phyloP scores from a whole-genome alignment of 179 eudicot genomes.

The Nepenthes alata region DNA sequence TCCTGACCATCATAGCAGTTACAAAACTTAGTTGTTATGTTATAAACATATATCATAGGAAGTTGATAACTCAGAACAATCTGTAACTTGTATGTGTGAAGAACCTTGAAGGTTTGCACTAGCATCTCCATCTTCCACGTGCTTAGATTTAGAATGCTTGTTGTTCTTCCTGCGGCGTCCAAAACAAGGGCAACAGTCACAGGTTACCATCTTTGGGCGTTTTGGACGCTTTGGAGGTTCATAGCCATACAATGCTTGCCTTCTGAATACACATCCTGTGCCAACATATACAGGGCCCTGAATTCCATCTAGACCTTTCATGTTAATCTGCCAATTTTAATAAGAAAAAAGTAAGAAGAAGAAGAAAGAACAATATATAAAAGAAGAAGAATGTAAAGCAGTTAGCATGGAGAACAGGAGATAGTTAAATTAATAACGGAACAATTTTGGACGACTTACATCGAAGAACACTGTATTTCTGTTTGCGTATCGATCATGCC shows the following conservation, averaged over 20 bases:
- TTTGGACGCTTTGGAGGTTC: conserved; percentile 87
- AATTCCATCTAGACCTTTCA: conserved; percentile 95
- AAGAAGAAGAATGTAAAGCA: neutral
- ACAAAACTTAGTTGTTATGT: neutral
- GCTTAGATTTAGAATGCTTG: conserved; percentile 45
- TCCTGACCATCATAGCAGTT: conserved; percentile 24
- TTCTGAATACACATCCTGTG: conserved; percentile 88
- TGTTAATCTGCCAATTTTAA: conserved; percentile 50
- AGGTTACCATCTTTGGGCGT: conserved; percentile 94
- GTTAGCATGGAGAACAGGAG: conserved; percentile 5
- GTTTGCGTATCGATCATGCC: conserved; percentile 78
- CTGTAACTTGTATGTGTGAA: neutral
- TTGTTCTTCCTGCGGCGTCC: conserved; percentile 74
- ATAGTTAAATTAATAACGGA: neutral
- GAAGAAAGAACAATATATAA: neutral
- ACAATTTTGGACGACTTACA: conserved; percentile 37
- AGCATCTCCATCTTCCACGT: conserved; percentile 40
- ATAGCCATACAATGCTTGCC: conserved; percentile 90
- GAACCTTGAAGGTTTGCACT: conserved; percentile 50
- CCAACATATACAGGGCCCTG: conserved; percentile 97
- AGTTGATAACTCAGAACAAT: neutral
- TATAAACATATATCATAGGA: neutral
- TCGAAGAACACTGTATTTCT: conserved; percentile 92
- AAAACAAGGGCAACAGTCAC: conserved; percentile 96
- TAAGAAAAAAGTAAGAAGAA: too few species aligned